Conservation (phyloP, 768 basidiomycete species). For the Sarcodon aspratus region DNA sequence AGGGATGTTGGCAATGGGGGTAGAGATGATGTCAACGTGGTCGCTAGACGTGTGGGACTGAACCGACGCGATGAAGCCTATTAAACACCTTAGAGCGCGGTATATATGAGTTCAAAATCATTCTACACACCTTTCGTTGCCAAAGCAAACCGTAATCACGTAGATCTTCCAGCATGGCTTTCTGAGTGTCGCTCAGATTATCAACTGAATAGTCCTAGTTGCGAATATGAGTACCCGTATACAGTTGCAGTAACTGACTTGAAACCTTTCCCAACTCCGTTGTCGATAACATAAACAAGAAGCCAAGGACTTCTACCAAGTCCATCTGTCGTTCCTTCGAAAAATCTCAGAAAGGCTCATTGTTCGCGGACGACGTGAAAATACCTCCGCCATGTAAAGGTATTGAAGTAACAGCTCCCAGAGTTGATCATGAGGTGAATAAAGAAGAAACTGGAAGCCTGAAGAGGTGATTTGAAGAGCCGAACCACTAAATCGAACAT, state of each 20-base stretch:
- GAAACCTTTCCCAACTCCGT: conserved; percentile 84
- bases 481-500: conserved; percentile 28
- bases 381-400: conserved; percentile 73
- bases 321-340: conserved; percentile 79
- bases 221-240: neutral
- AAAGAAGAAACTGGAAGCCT: conserved; percentile 94
- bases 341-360: neutral
- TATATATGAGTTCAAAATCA: neutral
- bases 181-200: conserved; percentile 65
- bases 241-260: conserved; percentile 12
- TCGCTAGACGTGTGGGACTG: conserved; percentile 89
- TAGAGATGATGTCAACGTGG: conserved; percentile 86
- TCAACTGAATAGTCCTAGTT: conserved; percentile 83
- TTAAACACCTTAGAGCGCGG: neutral
- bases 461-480: conserved; percentile 78
- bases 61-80: conserved; percentile 72
- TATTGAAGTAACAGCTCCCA: conserved; percentile 94
- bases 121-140: conserved; percentile 53
- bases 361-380: neutral
- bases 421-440: conserved; percentile 87
- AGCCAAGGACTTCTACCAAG: conserved; percentile 84
- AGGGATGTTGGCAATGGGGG: conserved; percentile 63
- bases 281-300: conserved; percentile 94
- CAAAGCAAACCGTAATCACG: conserved; percentile 92
- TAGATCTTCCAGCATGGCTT: conserved; percentile 83